A percentile compares a stretch with the other conserved stretches of the same genome.
Conservation (phyloP, 306 rosid species). For the apple (Malus domestica) region DNA sequence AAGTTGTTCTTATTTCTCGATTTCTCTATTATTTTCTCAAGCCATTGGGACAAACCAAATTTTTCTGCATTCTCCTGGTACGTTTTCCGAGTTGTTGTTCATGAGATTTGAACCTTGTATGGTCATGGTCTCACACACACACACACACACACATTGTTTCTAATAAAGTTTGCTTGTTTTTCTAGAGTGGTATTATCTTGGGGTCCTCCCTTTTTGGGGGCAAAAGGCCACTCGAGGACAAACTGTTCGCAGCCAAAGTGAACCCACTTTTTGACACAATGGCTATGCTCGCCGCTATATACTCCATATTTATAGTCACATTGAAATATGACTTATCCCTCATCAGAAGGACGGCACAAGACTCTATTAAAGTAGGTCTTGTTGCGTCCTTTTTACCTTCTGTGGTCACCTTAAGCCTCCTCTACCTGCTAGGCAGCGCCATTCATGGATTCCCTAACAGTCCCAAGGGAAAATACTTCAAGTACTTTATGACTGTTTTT, state of each 20-base stretch:
- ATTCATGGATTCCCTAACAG: neutral
- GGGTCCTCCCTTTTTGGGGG: neutral
- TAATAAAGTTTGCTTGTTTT: neutral
- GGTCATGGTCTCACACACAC: too few species aligned
- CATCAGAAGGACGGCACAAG: neutral
- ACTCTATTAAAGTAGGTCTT: neutral
- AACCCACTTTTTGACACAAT: neutral
- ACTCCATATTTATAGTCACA: neutral
- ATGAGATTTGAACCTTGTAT: neutral
- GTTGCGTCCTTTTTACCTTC: neutral
- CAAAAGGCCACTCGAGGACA: neutral
- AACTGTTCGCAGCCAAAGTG: neutral
- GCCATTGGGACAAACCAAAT: conserved; percentile 51
- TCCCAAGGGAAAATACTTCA: neutral
- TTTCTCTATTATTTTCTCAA: conserved; percentile 33
- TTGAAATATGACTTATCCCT: neutral
- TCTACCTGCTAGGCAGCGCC: neutral
- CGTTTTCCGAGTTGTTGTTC: neutral
- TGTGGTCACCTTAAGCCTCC: neutral
- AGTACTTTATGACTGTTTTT: neutral
- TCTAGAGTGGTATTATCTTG: conserved; percentile 6
- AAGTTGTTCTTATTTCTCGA: conserved; percentile 35
- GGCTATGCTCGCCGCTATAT: neutral
- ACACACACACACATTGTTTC: too few species aligned
- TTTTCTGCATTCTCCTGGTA: conserved; percentile 59